These are phyloP conservation scores for Thinopyrum obtusiflorum DNA, from an alignment of 202 grass and related monocot genomes.

Conservation along the genomic window DNA sequence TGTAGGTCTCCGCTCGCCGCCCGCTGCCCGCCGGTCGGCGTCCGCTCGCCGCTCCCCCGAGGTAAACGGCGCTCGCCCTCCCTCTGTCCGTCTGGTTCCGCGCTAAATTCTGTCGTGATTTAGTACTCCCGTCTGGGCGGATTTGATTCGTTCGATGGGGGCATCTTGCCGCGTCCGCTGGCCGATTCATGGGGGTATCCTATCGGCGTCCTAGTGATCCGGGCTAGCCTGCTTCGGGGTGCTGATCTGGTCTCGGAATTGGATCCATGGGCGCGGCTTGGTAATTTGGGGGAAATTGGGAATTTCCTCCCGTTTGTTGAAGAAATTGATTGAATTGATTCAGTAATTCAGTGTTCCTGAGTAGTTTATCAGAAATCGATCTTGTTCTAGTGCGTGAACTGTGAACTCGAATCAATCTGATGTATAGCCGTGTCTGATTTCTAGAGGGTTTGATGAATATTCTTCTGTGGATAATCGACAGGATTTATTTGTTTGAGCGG, in stretches of 20 bases:
- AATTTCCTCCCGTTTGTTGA: not conserved
- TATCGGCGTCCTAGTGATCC: not conserved
- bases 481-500: not conserved
- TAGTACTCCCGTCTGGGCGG: not conserved
- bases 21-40: not conserved
- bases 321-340: not conserved
- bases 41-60: not conserved
- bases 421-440: not conserved
- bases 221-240: not conserved
- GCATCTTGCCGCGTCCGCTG: not conserved
- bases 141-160: not conserved
- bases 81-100: not conserved
- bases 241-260: not conserved
- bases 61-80: slow-evolving; percentile 18
- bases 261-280: not conserved
- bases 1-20: not conserved
- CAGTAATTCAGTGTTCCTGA: not conserved
- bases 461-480: not conserved
- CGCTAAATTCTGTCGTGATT: not conserved
- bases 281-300: not conserved
- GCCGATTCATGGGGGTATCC: not conserved
- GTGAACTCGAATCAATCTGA: not conserved
- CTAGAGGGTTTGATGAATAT: not conserved
- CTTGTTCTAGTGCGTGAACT: not conserved
- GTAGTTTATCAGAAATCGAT: not conserved